Evolutionary conservation across 129 eudicot genomes (phyloP).

Genomic region (Helianthus tuberosus): DNA sequence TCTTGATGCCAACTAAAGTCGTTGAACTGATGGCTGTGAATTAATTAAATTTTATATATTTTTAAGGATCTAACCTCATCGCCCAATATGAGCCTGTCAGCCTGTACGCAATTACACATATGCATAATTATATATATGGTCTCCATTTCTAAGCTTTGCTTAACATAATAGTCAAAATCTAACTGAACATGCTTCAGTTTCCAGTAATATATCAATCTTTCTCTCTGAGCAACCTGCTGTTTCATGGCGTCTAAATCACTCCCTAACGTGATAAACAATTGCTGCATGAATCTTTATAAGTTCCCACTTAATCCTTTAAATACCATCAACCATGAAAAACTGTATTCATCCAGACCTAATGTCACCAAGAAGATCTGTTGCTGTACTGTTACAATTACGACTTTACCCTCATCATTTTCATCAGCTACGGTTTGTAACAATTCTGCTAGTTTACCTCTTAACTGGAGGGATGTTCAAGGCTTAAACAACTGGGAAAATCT

Average conservation of each 20-base stretch:
- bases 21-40: background rate
- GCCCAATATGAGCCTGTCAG: background rate
- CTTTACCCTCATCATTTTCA: conserved; percentile 20
- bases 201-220: background rate
- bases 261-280: conserved; percentile 15
- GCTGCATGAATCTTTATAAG: conserved; percentile 19
- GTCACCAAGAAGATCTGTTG: conserved; percentile 16
- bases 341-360: conserved; percentile 16
- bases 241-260: conserved; percentile 20
- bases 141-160: conserved; percentile 18
- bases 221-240: conserved; percentile 10
- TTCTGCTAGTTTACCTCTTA: conserved; percentile 31
- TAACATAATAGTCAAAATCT: conserved; percentile 18
- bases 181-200: background rate
- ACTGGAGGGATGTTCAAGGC: conserved; percentile 64
- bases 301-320: conserved; percentile 23
- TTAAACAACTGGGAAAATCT: conserved; percentile 61
- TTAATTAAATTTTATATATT: background rate
- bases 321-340: conserved; percentile 7
- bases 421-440: conserved; percentile 24
- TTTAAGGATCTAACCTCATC: background rate
- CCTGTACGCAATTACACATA: background rate
- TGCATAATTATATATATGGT: background rate
- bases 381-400: conserved; percentile 5
- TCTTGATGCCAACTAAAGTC: background rate